These are phyloP conservation scores for Paramyrothecium sp. DNA, from an alignment of 2,329 filamentous ascomycete genomes.

Conservation along the genomic window DNA sequence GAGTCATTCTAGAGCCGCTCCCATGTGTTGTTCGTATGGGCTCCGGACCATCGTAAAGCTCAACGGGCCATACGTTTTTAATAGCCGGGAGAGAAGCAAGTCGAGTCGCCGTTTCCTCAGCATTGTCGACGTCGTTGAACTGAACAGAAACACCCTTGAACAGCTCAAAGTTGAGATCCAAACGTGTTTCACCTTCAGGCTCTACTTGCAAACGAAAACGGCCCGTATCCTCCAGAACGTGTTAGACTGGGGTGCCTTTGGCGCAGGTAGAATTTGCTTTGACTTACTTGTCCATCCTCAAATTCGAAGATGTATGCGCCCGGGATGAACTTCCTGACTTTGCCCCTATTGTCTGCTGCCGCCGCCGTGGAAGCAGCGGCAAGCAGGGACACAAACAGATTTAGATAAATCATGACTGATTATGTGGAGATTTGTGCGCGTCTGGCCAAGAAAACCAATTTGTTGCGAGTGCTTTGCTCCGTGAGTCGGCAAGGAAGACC, in stretches of 20 bases:
- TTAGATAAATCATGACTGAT: too few species aligned
- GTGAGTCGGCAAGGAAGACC: too few species aligned
- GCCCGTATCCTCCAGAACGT: constrained; percentile 10
- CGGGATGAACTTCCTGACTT: background rate
- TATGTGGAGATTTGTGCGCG: too few species aligned
- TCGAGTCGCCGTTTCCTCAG: constrained; percentile 32
- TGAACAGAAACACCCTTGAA: constrained; percentile 24
- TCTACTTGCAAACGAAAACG: constrained; percentile 13
- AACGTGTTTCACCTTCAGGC: constrained; percentile 13
- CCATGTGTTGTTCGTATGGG: background rate
- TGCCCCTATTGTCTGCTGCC: too few species aligned
- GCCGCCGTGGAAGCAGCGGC: too few species aligned
- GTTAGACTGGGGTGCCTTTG: background rate
- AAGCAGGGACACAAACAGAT: too few species aligned
- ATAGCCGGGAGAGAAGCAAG: constrained; percentile 20
- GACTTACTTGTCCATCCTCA: constrained; percentile 30
- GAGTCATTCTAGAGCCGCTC: too few species aligned
- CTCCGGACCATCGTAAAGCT: constrained; percentile 10
- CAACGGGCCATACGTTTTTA: constrained; percentile 28
- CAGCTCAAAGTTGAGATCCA: constrained; percentile 17
- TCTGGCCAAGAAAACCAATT: too few species aligned
- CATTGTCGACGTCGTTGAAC: constrained; percentile 24
- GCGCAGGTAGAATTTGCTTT: background rate
- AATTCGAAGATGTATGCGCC: constrained; percentile 24
- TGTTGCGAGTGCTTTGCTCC: too few species aligned